Evolutionary conservation across 2,329 filamentous ascomycete species (phyloP).

Genomic region (Pseudogymnoascus destructans): DNA sequence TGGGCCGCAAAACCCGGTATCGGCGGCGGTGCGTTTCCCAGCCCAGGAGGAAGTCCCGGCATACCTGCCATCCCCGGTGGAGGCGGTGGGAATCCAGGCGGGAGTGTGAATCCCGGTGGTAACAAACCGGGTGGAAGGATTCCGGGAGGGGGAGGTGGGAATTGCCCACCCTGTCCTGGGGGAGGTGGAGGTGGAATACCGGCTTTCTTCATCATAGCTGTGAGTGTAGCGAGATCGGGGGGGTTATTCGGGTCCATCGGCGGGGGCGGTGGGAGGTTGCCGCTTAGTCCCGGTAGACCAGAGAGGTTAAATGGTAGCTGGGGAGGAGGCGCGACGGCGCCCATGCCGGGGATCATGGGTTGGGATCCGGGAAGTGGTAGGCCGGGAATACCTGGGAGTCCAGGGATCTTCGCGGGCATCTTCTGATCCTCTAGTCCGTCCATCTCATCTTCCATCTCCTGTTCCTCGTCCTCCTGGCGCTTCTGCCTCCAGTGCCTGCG

Average conservation of each 20-base stretch:
- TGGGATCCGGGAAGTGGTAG: conserved; percentile 23
- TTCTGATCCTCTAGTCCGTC: conserved; percentile 88
- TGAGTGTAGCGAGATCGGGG: conserved; percentile 45
- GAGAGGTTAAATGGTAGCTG: conserved; percentile 27
- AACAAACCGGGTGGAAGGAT: conserved; percentile 36
- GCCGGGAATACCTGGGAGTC: conserved; percentile 42
- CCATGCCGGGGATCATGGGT: conserved; percentile 39
- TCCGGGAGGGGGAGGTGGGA: conserved; percentile 29
- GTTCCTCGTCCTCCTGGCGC: conserved; percentile 82
- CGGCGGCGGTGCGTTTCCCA: conserved; percentile 5
- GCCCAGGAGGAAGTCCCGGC: not conserved
- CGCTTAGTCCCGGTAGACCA: conserved; percentile 17
- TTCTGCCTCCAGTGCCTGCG: conserved; percentile 64
- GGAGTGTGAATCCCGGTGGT: conserved; percentile 30
- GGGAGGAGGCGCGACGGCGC: conserved; percentile 27
- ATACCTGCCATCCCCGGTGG: conserved; percentile 31
- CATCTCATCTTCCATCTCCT: conserved; percentile 83
- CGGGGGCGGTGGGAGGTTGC: conserved; percentile 34
- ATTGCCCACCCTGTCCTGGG: conserved; percentile 17
- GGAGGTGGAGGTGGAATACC: conserved; percentile 48
- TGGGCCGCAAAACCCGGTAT: conserved; percentile 29
- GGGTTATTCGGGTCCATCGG: conserved; percentile 46
- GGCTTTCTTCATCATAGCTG: conserved; percentile 53
- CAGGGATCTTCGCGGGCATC: conserved; percentile 50
- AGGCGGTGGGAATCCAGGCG: conserved; percentile 28